Conservation (phyloP, 768 basidiomycete species). For the Fistulinella prunicolor region DNA sequence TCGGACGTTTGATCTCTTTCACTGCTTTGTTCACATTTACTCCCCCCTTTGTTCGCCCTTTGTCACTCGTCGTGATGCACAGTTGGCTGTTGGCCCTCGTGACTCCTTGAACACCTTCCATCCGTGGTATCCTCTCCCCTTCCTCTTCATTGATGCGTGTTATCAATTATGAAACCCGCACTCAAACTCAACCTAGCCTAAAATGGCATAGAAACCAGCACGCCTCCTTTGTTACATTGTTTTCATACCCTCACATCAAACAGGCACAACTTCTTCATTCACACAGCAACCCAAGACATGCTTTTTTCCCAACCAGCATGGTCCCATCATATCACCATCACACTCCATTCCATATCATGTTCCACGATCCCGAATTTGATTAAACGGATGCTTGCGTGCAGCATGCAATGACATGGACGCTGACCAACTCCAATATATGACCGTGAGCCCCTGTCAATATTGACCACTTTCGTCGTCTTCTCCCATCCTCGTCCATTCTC, state of each 20-base stretch:
- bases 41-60: neutral
- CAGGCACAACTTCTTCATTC: constrained; percentile 7
- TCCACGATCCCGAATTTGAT: constrained; percentile 16
- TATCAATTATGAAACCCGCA: constrained; percentile 15
- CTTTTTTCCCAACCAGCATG: neutral
- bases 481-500: neutral
- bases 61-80: constrained; percentile 4
- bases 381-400: constrained; percentile 8
- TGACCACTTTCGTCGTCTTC: no score
- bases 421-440: constrained; percentile 9
- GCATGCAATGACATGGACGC: neutral
- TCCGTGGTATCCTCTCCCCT: constrained; percentile 10
- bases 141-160: constrained; percentile 13
- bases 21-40: constrained; percentile 2
- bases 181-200: constrained; percentile 1
- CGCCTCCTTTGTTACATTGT: constrained; percentile 11
- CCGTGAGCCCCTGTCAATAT: constrained; percentile 6
- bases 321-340: neutral
- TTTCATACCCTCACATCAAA: neutral
- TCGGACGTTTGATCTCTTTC: constrained; percentile 13
- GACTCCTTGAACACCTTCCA: neutral
- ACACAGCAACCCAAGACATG: neutral
- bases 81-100: neutral
- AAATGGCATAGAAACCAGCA: constrained; percentile 23
- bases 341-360: constrained; percentile 10